Base-by-base conservation (phyloP, 1,284 basidiomycete species). In the Marasmius tenuissimus region DNA sequence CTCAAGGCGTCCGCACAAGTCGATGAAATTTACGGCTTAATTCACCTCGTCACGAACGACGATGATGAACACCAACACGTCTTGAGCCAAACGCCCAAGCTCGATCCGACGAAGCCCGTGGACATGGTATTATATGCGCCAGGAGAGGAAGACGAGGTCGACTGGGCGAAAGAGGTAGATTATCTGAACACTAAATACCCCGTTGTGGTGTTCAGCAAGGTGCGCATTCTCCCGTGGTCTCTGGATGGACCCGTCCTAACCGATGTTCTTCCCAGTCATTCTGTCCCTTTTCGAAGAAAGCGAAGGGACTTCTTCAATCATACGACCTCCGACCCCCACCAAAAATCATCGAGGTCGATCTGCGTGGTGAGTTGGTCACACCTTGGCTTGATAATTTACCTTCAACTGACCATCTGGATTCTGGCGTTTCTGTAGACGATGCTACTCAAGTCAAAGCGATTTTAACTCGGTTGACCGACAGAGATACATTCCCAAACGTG, bases 161-260 rank as follows among this genome's bases (percentile, higher is more conserved):
- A 82, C 51, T 91, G 89, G 88, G 66, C 68, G 18, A 73, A 76
- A 57, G 77, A 84, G 57, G 71, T 80, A 22, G 70, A 70, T 55
- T 70, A 67, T 35, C 69, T 91, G 60, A 77, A 82, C 51, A 70
- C 79, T 22, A 73, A 84, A 47, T 80, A 83, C 63, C 92, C 92
- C 7, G 73, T 93, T 3, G 79, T 93, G 53, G 85, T 93, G 14
- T 93, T 94, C 69, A 92, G 91, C 79, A 94, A 93, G 81, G 90
- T 87, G 54, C 20, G 76, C 37, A 34, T 14, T 38, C 12, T 54
- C 18, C 48, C 18, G 18, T 34, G 27, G 10, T 33, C 11, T 42
- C 11, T 42, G 40, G 6, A n/a, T n/a, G 2, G 3, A 12, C n/a
- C 40, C 11, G 69, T 49, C 45, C 33, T 47, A 9, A 49, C 56